Base-by-base conservation (phyloP, 1,139 yeast genomes). In the Pichia sp. region DNA sequence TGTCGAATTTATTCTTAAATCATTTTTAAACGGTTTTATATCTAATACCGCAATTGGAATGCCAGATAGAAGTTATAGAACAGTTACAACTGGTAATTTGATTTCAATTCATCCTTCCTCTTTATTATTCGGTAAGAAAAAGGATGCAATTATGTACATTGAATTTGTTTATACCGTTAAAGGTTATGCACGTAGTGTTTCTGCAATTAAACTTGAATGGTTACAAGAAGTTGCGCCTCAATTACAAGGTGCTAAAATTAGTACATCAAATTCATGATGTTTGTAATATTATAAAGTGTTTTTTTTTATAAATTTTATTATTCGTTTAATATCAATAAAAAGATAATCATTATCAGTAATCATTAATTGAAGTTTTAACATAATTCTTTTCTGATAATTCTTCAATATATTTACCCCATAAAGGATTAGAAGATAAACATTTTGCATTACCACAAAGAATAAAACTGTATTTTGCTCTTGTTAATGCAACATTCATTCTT, bases 101-200 rank as follows among this genome's bases (percentile, higher is more conserved):
- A 78, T 93, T 35, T 78, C 93, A 45, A 78, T 93, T 15, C 99
- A 93, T 59, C 98, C 98, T 0, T 85, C 96, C 0, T 86, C 96
- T 1, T 68, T 86, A 59, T 66, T 93, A 36, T 93, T 89, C 63
- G 96, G 96, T 11, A 75, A 76, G 51, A 76, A 78, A 51, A 69
- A 78, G 35, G 95, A 89, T 51, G 96, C 94, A 3, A 80, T 91
- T 43, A 80, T 93, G 91, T 93, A 87, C 66, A 80, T 88, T 40
- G 98, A 93, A 62, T 88, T 86, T 59, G 96, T 93, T 8, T 91
- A 74, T 60, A 93, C 98, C 3, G 76, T 91, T 29, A 87, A 87
- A 60, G 95, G 96, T 1, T 93, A 89, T 55, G 98, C 95, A 1
- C 71, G 98, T 54, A 81, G 72, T 47, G 95, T 91, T 29, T 80